These are phyloP conservation scores for Arachis monticola DNA, from an alignment of 331 rosid genomes.

Conservation along the genomic window DNA sequence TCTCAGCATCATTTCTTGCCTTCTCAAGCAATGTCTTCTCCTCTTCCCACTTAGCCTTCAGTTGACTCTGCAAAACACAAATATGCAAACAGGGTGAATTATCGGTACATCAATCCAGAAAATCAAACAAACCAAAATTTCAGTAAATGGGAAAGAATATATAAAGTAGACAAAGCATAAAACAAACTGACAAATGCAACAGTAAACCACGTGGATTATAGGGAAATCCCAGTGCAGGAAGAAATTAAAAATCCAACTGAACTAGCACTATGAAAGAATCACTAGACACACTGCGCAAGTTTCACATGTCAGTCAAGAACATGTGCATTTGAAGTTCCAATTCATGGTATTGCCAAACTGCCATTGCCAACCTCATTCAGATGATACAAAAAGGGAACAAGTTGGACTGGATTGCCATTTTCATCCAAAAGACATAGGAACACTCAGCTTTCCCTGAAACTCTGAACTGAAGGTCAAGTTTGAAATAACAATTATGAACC, in stretches of 20 bases:
- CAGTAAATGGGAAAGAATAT: background rate
- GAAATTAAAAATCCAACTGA: background rate
- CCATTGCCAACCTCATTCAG: background rate
- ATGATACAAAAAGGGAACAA: no score
- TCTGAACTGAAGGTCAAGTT: background rate
- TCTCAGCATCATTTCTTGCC: slow-evolving; percentile 68
- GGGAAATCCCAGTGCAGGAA: background rate
- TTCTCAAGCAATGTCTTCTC: slow-evolving; percentile 63
- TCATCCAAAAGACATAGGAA: background rate
- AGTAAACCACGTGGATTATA: background rate
- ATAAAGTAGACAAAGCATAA: background rate
- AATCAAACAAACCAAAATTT: background rate
- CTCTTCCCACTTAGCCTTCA: slow-evolving; percentile 75
- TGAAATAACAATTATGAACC: background rate
- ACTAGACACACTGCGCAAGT: background rate
- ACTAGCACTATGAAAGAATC: background rate
- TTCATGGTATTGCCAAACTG: background rate
- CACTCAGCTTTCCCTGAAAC: background rate
- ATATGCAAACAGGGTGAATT: background rate
- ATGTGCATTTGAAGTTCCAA: background rate
- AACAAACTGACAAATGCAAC: background rate
- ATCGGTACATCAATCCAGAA: background rate
- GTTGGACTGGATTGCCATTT: background rate
- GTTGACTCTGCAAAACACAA: slow-evolving; percentile 59
- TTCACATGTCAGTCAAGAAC: background rate